Percentiles rank a stretch among this genome's conserved stretches.
phyloP scores from a whole-genome alignment of 306 rosid genomes.

The Luffa acutangula region DNA sequence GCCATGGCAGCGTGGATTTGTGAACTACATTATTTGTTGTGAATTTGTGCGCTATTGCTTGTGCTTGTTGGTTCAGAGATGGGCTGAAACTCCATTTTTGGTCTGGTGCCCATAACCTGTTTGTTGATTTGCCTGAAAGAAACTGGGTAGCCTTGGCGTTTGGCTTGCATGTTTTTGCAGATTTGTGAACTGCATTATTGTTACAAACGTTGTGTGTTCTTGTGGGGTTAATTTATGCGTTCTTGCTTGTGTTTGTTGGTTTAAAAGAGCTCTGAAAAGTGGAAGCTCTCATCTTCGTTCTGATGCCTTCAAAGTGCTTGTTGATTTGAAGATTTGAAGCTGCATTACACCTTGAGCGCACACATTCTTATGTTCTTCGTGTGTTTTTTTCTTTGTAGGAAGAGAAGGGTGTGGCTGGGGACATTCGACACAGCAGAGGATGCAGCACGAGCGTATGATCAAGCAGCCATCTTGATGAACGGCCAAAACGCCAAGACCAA shows the following conservation, averaged over 20 bases:
- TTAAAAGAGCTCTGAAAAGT: neutral
- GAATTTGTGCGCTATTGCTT: neutral
- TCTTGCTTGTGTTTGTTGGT: neutral
- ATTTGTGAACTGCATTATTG: neutral
- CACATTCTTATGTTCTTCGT: neutral
- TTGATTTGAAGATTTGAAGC: neutral
- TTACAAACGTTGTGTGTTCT: neutral
- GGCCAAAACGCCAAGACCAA: constrained; percentile 96
- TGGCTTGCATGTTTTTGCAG: neutral
- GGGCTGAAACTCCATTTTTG: neutral
- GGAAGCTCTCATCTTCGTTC: neutral
- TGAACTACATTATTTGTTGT: neutral
- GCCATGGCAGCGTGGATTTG: neutral
- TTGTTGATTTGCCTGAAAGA: neutral
- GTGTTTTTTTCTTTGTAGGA: constrained; percentile 25
- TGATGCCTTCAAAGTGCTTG: neutral
- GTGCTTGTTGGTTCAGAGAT: neutral
- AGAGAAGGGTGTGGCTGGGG: constrained; percentile 97
- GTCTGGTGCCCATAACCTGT: neutral
- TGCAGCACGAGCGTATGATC: constrained; percentile 95
- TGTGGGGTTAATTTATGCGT: neutral
- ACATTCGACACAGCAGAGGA: constrained; percentile 98
- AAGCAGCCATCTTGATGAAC: constrained; percentile 87
- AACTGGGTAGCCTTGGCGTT: neutral
- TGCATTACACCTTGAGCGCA: neutral